Evolutionary conservation across 495 filamentous ascomycete species (phyloP).

Genomic region (Neurospora hispaniola): DNA sequence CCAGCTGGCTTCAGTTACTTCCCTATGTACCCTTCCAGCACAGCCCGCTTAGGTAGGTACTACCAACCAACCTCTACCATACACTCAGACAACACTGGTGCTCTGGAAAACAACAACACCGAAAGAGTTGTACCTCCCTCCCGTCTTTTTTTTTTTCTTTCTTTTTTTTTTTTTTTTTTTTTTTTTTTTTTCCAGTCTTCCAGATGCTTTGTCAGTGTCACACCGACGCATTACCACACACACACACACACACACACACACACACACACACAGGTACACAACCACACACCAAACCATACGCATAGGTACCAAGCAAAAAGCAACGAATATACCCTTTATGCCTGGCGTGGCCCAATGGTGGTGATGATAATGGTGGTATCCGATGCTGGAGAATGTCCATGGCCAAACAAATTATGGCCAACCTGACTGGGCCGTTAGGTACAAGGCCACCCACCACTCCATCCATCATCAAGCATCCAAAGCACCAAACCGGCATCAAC

Average conservation of each 20-base stretch:
- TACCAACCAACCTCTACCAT: too few relatives aligned
- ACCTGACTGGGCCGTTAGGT: background rate
- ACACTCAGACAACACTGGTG: too few relatives aligned
- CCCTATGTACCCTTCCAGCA: background rate
- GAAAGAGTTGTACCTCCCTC: too few relatives aligned
- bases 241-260: background rate
- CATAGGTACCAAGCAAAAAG: background rate
- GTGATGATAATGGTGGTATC: background rate
- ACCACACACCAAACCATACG: background rate
- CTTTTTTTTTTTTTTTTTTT: background rate
- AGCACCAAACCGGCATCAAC: background rate
- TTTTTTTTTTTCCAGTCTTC: background rate
- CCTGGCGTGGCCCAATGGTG: background rate
- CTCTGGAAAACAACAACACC: too few relatives aligned
- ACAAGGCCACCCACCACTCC: background rate
- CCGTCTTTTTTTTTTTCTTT: too few relatives aligned
- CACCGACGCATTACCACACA: too few relatives aligned
- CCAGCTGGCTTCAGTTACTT: too few relatives aligned
- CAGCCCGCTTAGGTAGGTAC: background rate
- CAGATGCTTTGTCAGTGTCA: background rate
- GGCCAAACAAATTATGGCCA: background rate
- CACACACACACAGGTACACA: background rate
- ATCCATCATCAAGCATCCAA: background rate
- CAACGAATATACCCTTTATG: background rate
- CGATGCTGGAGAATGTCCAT: background rate